These are phyloP conservation scores for Fusarium sublunatum DNA, from an alignment of 2,329 filamentous ascomycete species.

Conservation along the genomic window DNA sequence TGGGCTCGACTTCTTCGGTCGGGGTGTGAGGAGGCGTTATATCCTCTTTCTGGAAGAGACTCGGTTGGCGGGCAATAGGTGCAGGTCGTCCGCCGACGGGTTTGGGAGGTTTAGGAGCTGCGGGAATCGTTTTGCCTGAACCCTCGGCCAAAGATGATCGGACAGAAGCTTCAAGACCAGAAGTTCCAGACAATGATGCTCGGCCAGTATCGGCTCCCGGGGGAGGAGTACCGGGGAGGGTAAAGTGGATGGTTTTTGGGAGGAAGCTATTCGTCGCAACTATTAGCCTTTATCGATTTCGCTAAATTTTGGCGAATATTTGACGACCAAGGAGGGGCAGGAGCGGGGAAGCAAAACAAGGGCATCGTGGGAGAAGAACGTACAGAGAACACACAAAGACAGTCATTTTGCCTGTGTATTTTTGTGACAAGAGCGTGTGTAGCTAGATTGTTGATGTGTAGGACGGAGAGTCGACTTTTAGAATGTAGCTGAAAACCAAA, in stretches of 20 bases:
- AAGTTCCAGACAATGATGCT: slow-evolving; percentile 45
- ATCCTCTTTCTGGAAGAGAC: slow-evolving; percentile 63
- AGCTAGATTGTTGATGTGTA: slow-evolving; percentile 9
- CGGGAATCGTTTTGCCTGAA: neutral
- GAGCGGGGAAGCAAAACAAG: slow-evolving; percentile 25
- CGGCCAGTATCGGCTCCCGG: slow-evolving; percentile 50
- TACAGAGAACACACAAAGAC: slow-evolving; percentile 57
- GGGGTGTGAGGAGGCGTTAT: slow-evolving; percentile 69
- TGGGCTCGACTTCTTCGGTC: slow-evolving; percentile 55
- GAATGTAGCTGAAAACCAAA: slow-evolving; percentile 3
- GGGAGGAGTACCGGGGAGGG: slow-evolving; percentile 67
- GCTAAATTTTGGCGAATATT: slow-evolving; percentile 17
- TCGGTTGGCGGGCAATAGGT: slow-evolving; percentile 57
- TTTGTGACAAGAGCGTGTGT: slow-evolving; percentile 14
- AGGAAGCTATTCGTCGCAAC: slow-evolving; percentile 73
- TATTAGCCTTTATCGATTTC: slow-evolving; percentile 28
- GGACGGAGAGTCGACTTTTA: slow-evolving; percentile 11
- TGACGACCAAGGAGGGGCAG: slow-evolving; percentile 18
- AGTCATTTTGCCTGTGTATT: slow-evolving; percentile 51
- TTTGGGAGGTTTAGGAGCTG: slow-evolving; percentile 6
- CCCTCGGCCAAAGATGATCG: too few species aligned
- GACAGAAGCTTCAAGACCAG: slow-evolving; percentile 27
- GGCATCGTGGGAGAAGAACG: slow-evolving; percentile 31
- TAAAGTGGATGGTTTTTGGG: slow-evolving; percentile 92
- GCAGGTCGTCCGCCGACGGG: slow-evolving; percentile 40